Conservation (phyloP, 441 rosid species). For the Lepidium campestre region DNA sequence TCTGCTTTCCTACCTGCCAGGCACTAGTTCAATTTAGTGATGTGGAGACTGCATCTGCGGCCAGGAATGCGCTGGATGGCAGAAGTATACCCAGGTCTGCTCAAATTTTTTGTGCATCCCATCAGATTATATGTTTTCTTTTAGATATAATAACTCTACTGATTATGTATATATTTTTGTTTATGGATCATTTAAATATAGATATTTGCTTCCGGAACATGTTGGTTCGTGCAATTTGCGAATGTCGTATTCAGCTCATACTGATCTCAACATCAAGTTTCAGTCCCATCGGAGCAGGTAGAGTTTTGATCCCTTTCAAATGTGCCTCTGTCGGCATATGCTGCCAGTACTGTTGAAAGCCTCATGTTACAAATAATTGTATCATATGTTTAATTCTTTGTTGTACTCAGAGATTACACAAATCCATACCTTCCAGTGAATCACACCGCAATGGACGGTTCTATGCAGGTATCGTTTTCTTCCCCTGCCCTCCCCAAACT, state of each 20-base stretch:
- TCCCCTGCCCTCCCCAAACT: not conserved
- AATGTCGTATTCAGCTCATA: constrained; percentile 96
- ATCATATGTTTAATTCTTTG: constrained; percentile 5
- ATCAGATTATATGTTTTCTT: not conserved
- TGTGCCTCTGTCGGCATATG: constrained; percentile 1
- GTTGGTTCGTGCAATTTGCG: constrained; percentile 74
- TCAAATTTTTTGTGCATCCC: constrained; percentile 3
- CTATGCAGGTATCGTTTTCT: constrained; percentile 50
- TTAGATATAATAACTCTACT: not conserved
- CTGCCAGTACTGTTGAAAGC: not conserved
- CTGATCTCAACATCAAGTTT: constrained; percentile 96
- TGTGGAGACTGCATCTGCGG: constrained; percentile 85
- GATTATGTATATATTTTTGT: not conserved
- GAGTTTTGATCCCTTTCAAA: not conserved
- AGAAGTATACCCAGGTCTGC: constrained; percentile 91
- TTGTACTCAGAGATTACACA: constrained; percentile 76
- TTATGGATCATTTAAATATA: constrained; percentile 15
- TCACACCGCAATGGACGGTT: constrained; percentile 89
- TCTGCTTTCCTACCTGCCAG: constrained; percentile 35
- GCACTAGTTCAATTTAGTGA: constrained; percentile 93
- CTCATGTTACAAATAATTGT: not conserved
- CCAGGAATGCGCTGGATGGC: constrained; percentile 88
- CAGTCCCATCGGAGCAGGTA: constrained; percentile 99
- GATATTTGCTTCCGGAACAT: constrained; percentile 91
- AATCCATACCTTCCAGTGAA: constrained; percentile 97